phyloP scores from a whole-genome alignment of 2,329 filamentous ascomycete species.

The Penicillium sp. region DNA sequence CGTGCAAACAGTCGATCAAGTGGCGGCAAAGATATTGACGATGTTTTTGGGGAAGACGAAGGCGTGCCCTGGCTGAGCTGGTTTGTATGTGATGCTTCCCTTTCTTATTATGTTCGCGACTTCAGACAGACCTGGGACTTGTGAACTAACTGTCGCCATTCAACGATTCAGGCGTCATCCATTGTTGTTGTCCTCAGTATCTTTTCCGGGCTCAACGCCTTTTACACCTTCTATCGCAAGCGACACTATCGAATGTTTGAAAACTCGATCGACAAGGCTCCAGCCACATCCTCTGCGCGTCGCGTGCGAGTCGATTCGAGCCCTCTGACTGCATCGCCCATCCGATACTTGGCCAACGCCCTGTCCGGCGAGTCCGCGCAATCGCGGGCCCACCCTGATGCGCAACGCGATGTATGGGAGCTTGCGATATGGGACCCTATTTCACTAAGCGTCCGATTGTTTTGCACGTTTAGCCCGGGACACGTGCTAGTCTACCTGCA shows the following conservation, averaged over 20 bases:
- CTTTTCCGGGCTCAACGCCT: slow-evolving; percentile 68
- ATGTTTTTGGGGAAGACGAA: slow-evolving; percentile 73
- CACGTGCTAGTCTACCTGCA: slow-evolving; percentile 89
- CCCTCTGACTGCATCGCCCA: slow-evolving; percentile 68
- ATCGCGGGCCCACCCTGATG: slow-evolving; percentile 69
- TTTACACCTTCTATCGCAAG: slow-evolving; percentile 74
- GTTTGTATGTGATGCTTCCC: slow-evolving; percentile 48
- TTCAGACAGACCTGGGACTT: too few species aligned
- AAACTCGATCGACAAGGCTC: slow-evolving; percentile 68
- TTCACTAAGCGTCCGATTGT: slow-evolving; percentile 72
- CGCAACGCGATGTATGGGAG: slow-evolving; percentile 87
- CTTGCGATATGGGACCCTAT: slow-evolving; percentile 89
- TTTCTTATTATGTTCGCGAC: background rate
- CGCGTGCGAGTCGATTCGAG: slow-evolving; percentile 85
- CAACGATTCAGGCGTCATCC: slow-evolving; percentile 54
- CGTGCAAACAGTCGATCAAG: slow-evolving; percentile 65
- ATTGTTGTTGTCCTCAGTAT: slow-evolving; percentile 64
- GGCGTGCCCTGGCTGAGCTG: slow-evolving; percentile 63
- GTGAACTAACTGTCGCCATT: slow-evolving; percentile 3
- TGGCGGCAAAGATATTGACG: slow-evolving; percentile 56
- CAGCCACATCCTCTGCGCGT: slow-evolving; percentile 76
- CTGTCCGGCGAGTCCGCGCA: slow-evolving; percentile 68
- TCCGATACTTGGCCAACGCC: slow-evolving; percentile 66
- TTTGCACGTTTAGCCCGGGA: slow-evolving; percentile 87
- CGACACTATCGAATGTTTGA: slow-evolving; percentile 91